Base-by-base conservation (phyloP, 345 rosid genomes). In the Populus ilicifolia region DNA sequence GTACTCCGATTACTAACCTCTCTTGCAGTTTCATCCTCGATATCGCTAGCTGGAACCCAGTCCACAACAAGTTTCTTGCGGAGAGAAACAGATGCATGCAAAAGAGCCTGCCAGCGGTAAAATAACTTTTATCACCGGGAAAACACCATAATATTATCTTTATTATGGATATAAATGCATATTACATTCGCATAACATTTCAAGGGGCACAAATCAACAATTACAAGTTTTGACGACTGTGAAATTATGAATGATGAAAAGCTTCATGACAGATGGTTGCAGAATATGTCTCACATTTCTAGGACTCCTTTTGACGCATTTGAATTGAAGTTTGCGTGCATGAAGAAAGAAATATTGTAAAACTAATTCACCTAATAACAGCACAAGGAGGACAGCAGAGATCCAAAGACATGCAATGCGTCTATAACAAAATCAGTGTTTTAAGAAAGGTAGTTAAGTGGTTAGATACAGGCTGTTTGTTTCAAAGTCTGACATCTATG, bases 1-100 rank as follows among this genome's bases (percentile, higher is more conserved):
- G 27, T 35, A 20, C 29, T 69, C 35, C 50, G 16, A 69, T 30
- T 38, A 21, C 36, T n/a, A 59, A 95, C 98, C 87, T 71, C 77
- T 86, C 77, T 80, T 61, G 86, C 93, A 75, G 90, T 92, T 74
- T 89, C 92, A 54, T 92, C 96, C 87, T 95, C 98, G 66, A 95
- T 94, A 84, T 95, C 99, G 83, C 91, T 86, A 84, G 99, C 98
- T 78, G 98, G 92, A 86, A 95, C 92, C 99, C 98, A 95, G 69
- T 90, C 96, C 68, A 93, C 88, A 30, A 88, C 75, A 75, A 97
- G 99, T 87, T 93, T 93, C 84, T 84, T 78, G 80, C 90, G 87
- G 80, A 91, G 84, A 27, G 92, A 88, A 88, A 95, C 90, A 83
- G 92, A 93, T 23, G 99, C 97, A 86, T 95, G 99, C 76, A 95